Conservation (phyloP, 2,329 filamentous ascomycete genomes). For the Penicillium rolfsii region DNA sequence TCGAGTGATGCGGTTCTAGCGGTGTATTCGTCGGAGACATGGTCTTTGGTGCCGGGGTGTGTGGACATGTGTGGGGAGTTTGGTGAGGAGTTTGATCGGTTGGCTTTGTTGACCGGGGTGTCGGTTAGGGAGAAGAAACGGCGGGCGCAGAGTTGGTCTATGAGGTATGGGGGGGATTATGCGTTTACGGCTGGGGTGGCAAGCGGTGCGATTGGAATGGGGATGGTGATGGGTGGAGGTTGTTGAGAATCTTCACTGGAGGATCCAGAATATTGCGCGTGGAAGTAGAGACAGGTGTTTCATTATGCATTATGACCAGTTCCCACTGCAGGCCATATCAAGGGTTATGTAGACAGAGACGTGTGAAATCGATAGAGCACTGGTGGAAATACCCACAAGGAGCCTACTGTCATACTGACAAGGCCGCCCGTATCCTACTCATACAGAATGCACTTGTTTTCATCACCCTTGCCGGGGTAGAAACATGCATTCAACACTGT, state of each 20-base stretch:
- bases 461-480: neutral
- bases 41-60: constrained; percentile 6
- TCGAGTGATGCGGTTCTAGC: constrained; percentile 9
- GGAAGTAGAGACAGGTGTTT: neutral
- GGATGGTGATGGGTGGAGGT: neutral
- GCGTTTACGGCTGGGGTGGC: neutral
- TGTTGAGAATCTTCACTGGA: neutral
- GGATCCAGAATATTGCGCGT: neutral
- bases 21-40: constrained; percentile 13
- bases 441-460: neutral
- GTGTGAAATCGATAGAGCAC: neutral
- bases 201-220: neutral
- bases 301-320: neutral
- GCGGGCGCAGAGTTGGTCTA: constrained; percentile 6
- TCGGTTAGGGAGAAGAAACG: constrained; percentile 13
- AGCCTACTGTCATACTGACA: neutral
- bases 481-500: constrained; percentile 30
- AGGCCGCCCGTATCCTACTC: neutral
- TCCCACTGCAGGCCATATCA: neutral
- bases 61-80: constrained; percentile 14
- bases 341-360: neutral
- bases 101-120: constrained; percentile 11
- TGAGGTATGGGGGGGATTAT: neutral
- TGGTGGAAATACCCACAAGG: neutral
- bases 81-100: constrained; percentile 11